Evolutionary conservation across 2,329 filamentous ascomycete genomes (phyloP).

Genomic region (Aureobasidium leucospermi): DNA sequence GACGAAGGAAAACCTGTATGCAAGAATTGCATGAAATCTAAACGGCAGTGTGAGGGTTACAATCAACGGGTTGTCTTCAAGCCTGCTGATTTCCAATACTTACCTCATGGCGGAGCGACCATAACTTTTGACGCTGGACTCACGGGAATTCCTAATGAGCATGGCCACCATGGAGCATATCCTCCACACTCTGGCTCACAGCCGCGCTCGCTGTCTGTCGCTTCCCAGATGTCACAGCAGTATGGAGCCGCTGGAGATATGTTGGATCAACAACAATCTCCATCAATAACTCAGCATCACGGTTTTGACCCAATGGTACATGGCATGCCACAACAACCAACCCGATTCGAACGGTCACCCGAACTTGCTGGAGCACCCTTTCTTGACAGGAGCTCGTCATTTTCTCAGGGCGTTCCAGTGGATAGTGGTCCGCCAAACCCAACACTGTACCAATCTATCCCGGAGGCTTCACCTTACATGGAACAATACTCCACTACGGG

Average conservation of each 20-base stretch:
- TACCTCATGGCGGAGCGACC: constrained; percentile 34
- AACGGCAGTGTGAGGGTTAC: constrained; percentile 76
- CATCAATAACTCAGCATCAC: neutral
- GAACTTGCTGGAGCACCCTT: neutral
- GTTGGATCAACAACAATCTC: neutral
- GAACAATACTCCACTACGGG: neutral
- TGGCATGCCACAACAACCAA: neutral
- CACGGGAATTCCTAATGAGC: neutral
- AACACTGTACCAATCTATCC: neutral
- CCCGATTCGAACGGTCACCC: neutral
- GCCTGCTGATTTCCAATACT: constrained; percentile 52
- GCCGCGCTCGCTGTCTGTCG: neutral
- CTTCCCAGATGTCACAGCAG: neutral
- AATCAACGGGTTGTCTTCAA: constrained; percentile 77
- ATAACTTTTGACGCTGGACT: constrained; percentile 27
- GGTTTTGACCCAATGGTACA: neutral
- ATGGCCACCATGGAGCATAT: neutral
- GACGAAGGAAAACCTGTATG: constrained; percentile 81
- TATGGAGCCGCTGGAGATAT: neutral
- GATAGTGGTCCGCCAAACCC: constrained; percentile 4
- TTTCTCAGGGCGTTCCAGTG: neutral
- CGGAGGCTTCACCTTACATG: neutral
- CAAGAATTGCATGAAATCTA: constrained; percentile 80
- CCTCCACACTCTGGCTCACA: neutral
- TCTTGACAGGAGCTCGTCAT: neutral